Evolutionary conservation across 2,329 filamentous ascomycete genomes (phyloP), one percentile per base, ranked within the genome.

Genomic region (Paraphoma chrysanthemicola): DNA sequence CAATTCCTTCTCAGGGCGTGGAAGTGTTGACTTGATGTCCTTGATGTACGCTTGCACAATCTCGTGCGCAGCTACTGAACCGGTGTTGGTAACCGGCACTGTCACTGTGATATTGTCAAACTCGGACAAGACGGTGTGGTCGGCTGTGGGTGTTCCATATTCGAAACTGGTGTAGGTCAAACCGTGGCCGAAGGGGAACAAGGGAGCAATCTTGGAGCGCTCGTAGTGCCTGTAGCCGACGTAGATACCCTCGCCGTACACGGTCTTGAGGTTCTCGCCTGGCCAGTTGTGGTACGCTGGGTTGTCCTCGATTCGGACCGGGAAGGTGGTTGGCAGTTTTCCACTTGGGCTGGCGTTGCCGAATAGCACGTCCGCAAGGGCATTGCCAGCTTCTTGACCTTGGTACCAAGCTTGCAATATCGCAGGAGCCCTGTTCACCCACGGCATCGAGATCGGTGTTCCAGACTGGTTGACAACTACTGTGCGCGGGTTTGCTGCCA

Each of bases 381-480:
- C 88, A 69, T 93, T 92, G 6, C 91, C 92, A 5, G 89, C 90
- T 78, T 95, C 91, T 68, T 95, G 92, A n/a, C 92, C 91, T 57
- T 91, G 90, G 68, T 93, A 95, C 90, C 91, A 95, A 7, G 90
- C 85, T 70, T 92, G 89, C 0, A 93, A 69, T 30, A 92, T 86
- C 1, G 88, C 85, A 3, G 88, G 85, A 2, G 89, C 87, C 18
- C 81, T 76, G 60, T 86, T 80, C 1, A 81, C 85, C 90, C 89
- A 93, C 14, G 89, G 88, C 87, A 91, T 87, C 4, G 82, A 81
- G 28, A 90, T 84, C 0, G 91, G 90, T 0, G 89, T 91, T 23
- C 90, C 90, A 1, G 89, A 91, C 72, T 93, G 90, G 70, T 91
- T 87, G 16, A 93, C 88, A 4, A 94, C 85, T 1, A 87, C 84